Evolutionary conservation across 75 land plant genomes (phyloP).

Genomic region (Gnetum montanum): DNA sequence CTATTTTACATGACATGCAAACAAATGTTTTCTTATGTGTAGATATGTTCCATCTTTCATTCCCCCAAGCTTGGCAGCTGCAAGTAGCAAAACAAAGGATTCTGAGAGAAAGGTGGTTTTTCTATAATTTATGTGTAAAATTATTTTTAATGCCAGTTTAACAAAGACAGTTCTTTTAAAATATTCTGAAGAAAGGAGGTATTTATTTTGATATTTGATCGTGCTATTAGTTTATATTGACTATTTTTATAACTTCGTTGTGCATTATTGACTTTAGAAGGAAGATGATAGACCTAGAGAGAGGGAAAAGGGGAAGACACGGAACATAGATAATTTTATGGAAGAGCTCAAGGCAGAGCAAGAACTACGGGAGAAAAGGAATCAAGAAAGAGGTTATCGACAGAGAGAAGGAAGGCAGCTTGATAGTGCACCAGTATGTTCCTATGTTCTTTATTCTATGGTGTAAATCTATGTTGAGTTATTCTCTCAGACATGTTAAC

Average conservation of each 20-base stretch:
- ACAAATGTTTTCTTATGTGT: neutral
- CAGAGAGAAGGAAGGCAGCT: conserved; percentile 23
- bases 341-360: conserved; percentile 46
- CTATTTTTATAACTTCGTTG: neutral
- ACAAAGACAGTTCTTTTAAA: no score
- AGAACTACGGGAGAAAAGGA: conserved; percentile 40
- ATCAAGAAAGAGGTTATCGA: conserved; percentile 38
- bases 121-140: no score
- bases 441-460: no score
- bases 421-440: conserved; percentile 17
- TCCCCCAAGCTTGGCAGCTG: conserved; percentile 47
- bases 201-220: no score
- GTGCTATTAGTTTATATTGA: neutral
- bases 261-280: conserved; percentile 15
- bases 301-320: conserved; percentile 35
- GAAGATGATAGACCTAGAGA: conserved; percentile 40
- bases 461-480: no score
- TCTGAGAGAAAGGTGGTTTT: conserved; percentile 45
- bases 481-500: no score
- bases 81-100: conserved; percentile 29
- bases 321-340: conserved; percentile 52
- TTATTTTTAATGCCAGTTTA: neutral
- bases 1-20: neutral
- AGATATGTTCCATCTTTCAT: conserved; percentile 49
- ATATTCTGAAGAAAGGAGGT: no score